Evolutionary conservation across 805 yeast genomes (phyloP).

Genomic region (Nakazawaea pomicola): DNA sequence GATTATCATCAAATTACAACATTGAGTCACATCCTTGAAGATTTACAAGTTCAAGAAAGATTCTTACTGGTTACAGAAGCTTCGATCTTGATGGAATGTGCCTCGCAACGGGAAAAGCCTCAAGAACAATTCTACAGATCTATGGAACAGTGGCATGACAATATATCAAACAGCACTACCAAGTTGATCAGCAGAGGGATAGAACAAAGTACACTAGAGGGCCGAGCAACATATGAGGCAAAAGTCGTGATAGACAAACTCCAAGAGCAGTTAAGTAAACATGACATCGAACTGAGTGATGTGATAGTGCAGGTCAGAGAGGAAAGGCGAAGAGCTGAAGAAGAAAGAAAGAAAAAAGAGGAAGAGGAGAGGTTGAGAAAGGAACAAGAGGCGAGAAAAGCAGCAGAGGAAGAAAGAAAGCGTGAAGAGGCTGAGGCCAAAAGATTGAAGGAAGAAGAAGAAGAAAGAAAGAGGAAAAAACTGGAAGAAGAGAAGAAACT

Average conservation of each 20-base stretch:
- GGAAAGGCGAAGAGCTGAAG: neutral
- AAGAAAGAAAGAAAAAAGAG: too few relatives aligned
- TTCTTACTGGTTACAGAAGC: conserved; percentile 11
- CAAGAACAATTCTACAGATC: conserved; percentile 3
- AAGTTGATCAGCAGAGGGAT: too few relatives aligned
- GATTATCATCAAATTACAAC: neutral
- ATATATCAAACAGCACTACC: too few relatives aligned
- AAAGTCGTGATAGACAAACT: too few relatives aligned
- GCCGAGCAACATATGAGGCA: too few relatives aligned
- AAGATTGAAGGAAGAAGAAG: conserved; percentile 19
- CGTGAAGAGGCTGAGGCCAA: conserved; percentile 13
- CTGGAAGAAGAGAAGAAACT: conserved; percentile 18
- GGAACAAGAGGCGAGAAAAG: conserved; percentile 13
- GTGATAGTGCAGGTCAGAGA: neutral
- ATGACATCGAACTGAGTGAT: neutral
- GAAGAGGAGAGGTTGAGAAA: conserved; percentile 14
- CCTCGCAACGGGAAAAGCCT: conserved; percentile 7
- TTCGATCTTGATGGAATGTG: neutral
- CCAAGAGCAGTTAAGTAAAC: neutral
- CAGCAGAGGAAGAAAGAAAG: conserved; percentile 15
- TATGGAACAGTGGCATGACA: neutral
- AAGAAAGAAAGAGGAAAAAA: conserved; percentile 19
- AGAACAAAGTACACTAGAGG: too few relatives aligned
- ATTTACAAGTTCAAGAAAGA: conserved; percentile 12
- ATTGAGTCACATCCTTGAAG: conserved; percentile 12